Conservation (phyloP, 75 land plant genomes). For the Sequoiadendron giganteum region DNA sequence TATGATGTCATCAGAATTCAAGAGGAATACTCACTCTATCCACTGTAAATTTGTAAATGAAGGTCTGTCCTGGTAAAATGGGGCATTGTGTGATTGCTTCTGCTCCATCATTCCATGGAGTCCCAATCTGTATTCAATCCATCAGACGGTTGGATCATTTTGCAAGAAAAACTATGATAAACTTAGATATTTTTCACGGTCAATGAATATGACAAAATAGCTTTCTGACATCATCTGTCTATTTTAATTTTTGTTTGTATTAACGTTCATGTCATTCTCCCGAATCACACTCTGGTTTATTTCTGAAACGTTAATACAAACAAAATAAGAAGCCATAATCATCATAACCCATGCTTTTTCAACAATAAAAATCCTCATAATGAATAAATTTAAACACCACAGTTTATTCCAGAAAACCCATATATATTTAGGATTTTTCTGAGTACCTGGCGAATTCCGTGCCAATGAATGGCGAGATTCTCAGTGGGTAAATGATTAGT, state of each 20-base stretch:
- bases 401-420: slow-evolving; percentile 3
- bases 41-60: slow-evolving; percentile 22
- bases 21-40: slow-evolving; percentile 12
- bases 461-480: slow-evolving; percentile 78
- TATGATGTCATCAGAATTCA: background rate
- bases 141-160: background rate
- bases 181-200: too few species aligned
- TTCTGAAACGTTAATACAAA: too few species aligned
- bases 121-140: slow-evolving; percentile 7
- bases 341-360: too few species aligned
- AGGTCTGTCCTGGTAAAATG: slow-evolving; percentile 22
- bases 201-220: too few species aligned
- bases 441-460: slow-evolving; percentile 80
- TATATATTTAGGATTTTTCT: background rate
- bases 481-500: slow-evolving; percentile 47
- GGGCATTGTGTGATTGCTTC: slow-evolving; percentile 25
- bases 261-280: too few species aligned
- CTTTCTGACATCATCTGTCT: too few species aligned
- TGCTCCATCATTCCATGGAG: slow-evolving; percentile 22
- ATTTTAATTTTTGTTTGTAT: too few species aligned
- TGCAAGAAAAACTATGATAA: too few species aligned
- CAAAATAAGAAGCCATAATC: too few species aligned
- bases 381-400: slow-evolving; percentile 29
- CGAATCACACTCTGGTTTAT: too few species aligned
- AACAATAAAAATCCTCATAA: background rate